These are phyloP conservation scores for Lactuca saligna DNA, from an alignment of 129 eudicot species.

Conservation along the genomic window DNA sequence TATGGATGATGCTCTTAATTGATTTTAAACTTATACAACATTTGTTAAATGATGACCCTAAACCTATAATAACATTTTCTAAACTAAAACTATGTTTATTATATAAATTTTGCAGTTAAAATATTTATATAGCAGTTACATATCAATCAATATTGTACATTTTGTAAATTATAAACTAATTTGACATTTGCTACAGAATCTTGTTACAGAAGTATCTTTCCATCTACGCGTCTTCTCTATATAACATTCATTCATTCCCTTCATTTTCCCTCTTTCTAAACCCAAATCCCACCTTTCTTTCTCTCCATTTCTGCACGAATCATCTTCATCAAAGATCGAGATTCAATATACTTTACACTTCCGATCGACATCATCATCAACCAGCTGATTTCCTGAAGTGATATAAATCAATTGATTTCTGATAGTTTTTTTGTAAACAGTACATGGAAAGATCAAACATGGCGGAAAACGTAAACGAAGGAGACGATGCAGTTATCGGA, in stretches of 20 bases:
- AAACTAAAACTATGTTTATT: neutral
- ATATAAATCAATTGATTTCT: neutral
- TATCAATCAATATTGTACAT: neutral
- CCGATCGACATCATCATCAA: neutral
- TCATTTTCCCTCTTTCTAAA: conserved; percentile 6
- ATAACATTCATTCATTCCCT: conserved; percentile 15
- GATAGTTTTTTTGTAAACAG: neutral
- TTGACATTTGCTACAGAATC: conserved; percentile 30
- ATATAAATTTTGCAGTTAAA: too few species aligned
- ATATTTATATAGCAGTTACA: neutral
- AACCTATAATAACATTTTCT: too few species aligned
- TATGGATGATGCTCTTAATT: too few species aligned
- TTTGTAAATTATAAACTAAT: too few species aligned
- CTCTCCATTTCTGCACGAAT: neutral
- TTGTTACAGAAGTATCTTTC: conserved; percentile 19
- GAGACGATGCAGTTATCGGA: conserved; percentile 13
- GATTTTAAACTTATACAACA: too few species aligned
- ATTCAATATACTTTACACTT: neutral
- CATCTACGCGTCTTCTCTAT: conserved; percentile 29
- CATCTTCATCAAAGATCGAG: neutral
- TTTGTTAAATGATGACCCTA: neutral
- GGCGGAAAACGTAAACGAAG: conserved; percentile 1
- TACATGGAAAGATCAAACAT: conserved; percentile 3
- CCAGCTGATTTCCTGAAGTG: neutral
- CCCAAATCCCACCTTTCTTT: neutral